Percentiles rank a stretch among this genome's conserved stretches.
These are phyloP conservation scores for Clonostachys rosea DNA, from an alignment of 2,329 filamentous ascomycete species.

Conservation along the genomic window DNA sequence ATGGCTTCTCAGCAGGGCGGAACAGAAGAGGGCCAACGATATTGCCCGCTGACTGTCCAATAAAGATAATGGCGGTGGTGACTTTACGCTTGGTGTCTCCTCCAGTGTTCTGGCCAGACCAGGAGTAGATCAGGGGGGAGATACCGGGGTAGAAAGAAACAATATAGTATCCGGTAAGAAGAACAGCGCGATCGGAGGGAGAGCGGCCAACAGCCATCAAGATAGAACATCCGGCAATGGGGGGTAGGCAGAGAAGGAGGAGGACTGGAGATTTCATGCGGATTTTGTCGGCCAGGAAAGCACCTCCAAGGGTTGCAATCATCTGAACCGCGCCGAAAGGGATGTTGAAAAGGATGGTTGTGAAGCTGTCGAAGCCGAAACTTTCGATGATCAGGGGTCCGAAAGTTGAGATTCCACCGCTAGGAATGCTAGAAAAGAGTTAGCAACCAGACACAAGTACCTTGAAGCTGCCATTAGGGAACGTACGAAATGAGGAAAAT, in stretches of 20 bases:
- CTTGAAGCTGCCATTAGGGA: background rate
- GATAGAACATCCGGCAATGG: slow-evolving; percentile 51
- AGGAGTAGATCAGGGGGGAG: slow-evolving; percentile 51
- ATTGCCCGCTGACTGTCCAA: slow-evolving; percentile 59
- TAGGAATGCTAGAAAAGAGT: slow-evolving; percentile 30
- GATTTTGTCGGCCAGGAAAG: slow-evolving; percentile 46
- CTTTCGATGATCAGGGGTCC: slow-evolving; percentile 52
- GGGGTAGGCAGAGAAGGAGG: slow-evolving; percentile 46
- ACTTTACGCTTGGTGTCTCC: slow-evolving; percentile 66
- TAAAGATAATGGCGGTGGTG: slow-evolving; percentile 55
- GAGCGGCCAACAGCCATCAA: slow-evolving; percentile 43
- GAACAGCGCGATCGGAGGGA: slow-evolving; percentile 34
- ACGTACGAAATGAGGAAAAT: slow-evolving; percentile 48
- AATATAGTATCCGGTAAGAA: slow-evolving; percentile 54
- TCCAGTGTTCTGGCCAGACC: slow-evolving; percentile 54
- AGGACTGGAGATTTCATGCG: slow-evolving; percentile 53
- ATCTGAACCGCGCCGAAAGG: slow-evolving; percentile 58
- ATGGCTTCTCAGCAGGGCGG: slow-evolving; percentile 51
- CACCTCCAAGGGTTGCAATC: slow-evolving; percentile 52
- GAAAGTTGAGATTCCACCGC: slow-evolving; percentile 54
- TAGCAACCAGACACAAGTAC: background rate
- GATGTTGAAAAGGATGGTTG: slow-evolving; percentile 56
- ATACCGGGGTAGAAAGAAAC: slow-evolving; percentile 54
- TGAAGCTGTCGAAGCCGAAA: slow-evolving; percentile 51
- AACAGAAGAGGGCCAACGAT: slow-evolving; percentile 60